Evolutionary conservation across 176 grass and related monocot species (phyloP), one percentile per base, ranked within the genome.

Genomic region (Cenchrus purpureus): DNA sequence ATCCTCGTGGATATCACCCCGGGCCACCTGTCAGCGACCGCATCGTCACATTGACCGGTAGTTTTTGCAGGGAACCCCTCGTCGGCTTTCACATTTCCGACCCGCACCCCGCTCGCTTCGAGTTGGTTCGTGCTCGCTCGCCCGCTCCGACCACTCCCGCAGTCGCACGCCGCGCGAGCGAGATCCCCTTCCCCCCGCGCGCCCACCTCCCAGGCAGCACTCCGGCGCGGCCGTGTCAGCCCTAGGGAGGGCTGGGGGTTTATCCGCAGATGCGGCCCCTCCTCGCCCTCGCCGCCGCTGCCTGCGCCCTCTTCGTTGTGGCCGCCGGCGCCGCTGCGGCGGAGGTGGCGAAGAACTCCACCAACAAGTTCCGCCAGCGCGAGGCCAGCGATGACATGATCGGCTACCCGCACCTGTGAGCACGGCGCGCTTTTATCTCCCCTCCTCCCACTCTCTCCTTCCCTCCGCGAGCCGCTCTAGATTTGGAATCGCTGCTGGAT

Each of bases 341-440:
- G 55, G 79, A 59, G 69, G 68, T 81, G 42, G 85, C 64, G 1
- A 78, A 71, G 81, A 81, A 84, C 37, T 73, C 57, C 7, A 59
- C 85, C 65, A 99, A 99, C 91, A 99, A 99, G 86, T 99, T 99
- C 93, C 94, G 97, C 86, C 91, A 94, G 71, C 93, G 97, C 51
- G 81, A 90, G 88, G 93, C 97, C 79, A 99, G 79, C 80, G 97
- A 99, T 40, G 97, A 96, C 76, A 68, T 90, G 90, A 82, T 82
- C 19, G 90, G 84, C 10, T 99, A 99, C 78, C 91, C 91, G 45
- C 83, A 99, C 77, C 84, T 92, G 97, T 98, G 91, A 86, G 78
- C 78, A 37, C 28, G 2, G 8, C 12, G 4, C 5, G 2, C 65
- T 73, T 61, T 15, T 54, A 32, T 64, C 37, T 13, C 62, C 42